Conservation (phyloP, 139 green algal genomes). For the Micractinium sp. region DNA sequence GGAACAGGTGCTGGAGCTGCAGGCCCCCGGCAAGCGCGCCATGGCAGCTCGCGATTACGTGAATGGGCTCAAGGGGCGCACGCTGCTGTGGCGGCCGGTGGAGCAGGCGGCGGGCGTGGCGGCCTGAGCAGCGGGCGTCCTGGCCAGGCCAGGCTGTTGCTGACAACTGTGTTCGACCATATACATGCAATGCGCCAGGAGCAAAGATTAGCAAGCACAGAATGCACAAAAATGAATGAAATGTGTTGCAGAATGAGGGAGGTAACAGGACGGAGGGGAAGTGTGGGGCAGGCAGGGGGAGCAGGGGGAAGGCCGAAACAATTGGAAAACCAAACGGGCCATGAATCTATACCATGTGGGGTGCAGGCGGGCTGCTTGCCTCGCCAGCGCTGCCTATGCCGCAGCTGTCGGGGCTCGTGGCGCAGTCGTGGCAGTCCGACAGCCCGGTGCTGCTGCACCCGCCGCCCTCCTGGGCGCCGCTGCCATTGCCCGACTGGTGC, state of each 20-base stretch:
- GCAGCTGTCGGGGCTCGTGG: no score
- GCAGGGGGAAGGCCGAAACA: no score
- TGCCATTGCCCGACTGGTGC: background rate
- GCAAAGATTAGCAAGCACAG: background rate
- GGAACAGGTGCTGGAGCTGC: constrained; percentile 64
- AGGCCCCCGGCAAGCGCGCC: constrained; percentile 81
- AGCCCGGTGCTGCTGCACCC: background rate
- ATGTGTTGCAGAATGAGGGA: background rate
- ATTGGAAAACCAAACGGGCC: no score
- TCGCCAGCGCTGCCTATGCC: no score
- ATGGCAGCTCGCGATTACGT: constrained; percentile 69
- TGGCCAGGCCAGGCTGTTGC: no score
- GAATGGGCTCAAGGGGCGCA: constrained; percentile 79
- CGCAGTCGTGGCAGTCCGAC: no score
- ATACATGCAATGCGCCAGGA: background rate
- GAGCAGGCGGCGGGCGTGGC: background rate
- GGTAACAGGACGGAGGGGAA: background rate
- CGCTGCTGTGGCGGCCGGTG: constrained; percentile 47
- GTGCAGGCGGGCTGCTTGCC: no score
- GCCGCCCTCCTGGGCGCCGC: background rate
- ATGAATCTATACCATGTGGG: no score
- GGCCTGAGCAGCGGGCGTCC: background rate
- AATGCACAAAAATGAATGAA: background rate
- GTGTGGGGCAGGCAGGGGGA: background rate
- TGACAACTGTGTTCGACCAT: no score